phyloP scores from a whole-genome alignment of 2,329 filamentous ascomycete species.

The Penicillium griseofulvum region DNA sequence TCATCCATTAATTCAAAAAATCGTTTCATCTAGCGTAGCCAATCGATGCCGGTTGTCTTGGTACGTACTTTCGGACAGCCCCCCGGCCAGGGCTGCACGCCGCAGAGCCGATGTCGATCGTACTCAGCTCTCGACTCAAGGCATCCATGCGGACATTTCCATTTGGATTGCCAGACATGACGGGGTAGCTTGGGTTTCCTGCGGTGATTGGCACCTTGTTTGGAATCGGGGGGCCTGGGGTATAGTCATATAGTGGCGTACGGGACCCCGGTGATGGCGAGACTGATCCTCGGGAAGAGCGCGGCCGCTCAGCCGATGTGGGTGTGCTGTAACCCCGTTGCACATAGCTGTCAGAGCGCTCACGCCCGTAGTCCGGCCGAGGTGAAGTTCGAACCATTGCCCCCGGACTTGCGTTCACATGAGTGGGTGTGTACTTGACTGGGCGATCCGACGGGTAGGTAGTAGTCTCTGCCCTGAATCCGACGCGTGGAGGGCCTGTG shows the following conservation, averaged over 20 bases:
- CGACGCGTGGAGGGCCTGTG: conserved; percentile 25
- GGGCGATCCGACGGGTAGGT: conserved; percentile 16
- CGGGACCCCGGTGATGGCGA: conserved; percentile 29
- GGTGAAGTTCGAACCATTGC: conserved; percentile 24
- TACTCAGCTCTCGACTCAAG: conserved; percentile 57
- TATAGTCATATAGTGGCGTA: conserved; percentile 34
- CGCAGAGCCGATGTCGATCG: conserved; percentile 48
- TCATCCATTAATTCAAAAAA: conserved; percentile 12
- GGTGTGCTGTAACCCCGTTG: conserved; percentile 26
- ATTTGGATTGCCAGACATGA: conserved; percentile 27
- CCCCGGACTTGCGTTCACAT: conserved; percentile 15
- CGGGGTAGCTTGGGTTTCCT: conserved; percentile 29
- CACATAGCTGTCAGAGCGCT: conserved; percentile 18
- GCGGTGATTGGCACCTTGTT: conserved; percentile 43
- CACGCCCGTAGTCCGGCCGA: conserved; percentile 16
- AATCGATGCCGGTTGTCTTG: conserved; percentile 25
- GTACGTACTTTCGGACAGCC: conserved; percentile 33
- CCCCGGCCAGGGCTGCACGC: conserved; percentile 30
- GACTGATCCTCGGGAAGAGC: conserved; percentile 29
- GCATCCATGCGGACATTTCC: conserved; percentile 42
- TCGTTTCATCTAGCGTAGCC: conserved; percentile 29
- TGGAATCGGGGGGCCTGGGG: conserved; percentile 41
- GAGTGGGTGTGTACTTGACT: conserved; percentile 16
- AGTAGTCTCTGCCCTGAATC: conserved; percentile 16
- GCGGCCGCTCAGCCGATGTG: conserved; percentile 21